Conservation (phyloP, 2,329 filamentous ascomycete genomes). For the Purpureocillium lavendulum region DNA sequence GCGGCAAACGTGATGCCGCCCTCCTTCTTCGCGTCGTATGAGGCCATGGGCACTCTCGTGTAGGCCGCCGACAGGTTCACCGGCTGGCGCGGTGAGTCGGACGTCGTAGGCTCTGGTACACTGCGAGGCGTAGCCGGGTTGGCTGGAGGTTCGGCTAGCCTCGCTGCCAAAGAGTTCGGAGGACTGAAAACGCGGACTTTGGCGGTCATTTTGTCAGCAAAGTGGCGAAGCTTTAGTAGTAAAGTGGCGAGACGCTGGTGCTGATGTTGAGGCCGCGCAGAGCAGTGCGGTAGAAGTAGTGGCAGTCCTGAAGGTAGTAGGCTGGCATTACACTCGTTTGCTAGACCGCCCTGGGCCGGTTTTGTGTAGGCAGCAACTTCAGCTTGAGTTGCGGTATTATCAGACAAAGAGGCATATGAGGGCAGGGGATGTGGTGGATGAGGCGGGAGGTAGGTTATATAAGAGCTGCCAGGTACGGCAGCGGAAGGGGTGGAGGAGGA, state of each 20-base stretch:
- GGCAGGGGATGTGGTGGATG: not conserved
- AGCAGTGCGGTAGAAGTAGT: slow-evolving; percentile 88
- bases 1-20: slow-evolving; percentile 80
- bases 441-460: not conserved
- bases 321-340: slow-evolving; percentile 59
- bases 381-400: not conserved
- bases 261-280: slow-evolving; percentile 77
- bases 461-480: slow-evolving; percentile 1
- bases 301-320: slow-evolving; percentile 78
- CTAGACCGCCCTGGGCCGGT: too few relatives aligned
- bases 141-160: slow-evolving; percentile 41
- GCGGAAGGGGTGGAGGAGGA: not conserved
- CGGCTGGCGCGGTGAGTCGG: slow-evolving; percentile 4
- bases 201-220: slow-evolving; percentile 26
- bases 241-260: slow-evolving; percentile 69
- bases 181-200: slow-evolving; percentile 37
- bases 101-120: slow-evolving; percentile 24
- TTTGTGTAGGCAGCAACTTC: too few relatives aligned
- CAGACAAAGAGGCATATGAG: not conserved
- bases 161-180: slow-evolving; percentile 65
- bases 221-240: slow-evolving; percentile 42
- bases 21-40: slow-evolving; percentile 42
- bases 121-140: slow-evolving; percentile 30
- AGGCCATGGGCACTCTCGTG: slow-evolving; percentile 42
- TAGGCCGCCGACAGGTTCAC: slow-evolving; percentile 22